Percentiles rank a stretch among this genome's conserved stretches.
These are phyloP conservation scores for Podaxis pistillaris DNA, from an alignment of 768 basidiomycete genomes.

Conservation along the genomic window DNA sequence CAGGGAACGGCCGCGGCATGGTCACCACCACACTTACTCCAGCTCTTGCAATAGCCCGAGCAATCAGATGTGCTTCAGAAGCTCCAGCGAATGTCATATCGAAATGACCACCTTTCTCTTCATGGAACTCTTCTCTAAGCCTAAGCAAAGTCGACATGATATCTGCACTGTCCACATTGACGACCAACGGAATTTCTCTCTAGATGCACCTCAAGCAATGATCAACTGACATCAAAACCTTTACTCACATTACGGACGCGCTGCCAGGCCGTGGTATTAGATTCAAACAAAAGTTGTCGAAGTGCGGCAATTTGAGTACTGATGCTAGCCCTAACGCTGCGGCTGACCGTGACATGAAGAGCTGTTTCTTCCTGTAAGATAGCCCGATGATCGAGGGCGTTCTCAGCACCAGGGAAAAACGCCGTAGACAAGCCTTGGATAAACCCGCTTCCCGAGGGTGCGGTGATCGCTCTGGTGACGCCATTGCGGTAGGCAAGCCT, in stretches of 20 bases:
- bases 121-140: constrained; percentile 57
- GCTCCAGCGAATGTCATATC: constrained; percentile 58
- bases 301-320: constrained; percentile 64
- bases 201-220: constrained; percentile 25
- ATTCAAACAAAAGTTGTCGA: constrained; percentile 40
- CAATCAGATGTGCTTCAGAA: constrained; percentile 61
- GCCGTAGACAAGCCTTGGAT: constrained; percentile 61
- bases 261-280: constrained; percentile 30
- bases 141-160: constrained; percentile 67
- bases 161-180: constrained; percentile 70
- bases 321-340: constrained; percentile 42
- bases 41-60: constrained; percentile 57
- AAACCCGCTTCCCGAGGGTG: constrained; percentile 56
- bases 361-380: constrained; percentile 66
- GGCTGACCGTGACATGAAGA: constrained; percentile 53
- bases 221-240: not conserved
- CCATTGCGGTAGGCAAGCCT: constrained; percentile 76
- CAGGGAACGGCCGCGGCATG: constrained; percentile 61
- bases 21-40: constrained; percentile 72
- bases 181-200: constrained; percentile 63
- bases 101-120: constrained; percentile 26
- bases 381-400: constrained; percentile 60
- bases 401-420: constrained; percentile 56
- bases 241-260: constrained; percentile 29
- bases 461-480: constrained; percentile 65